These are phyloP conservation scores for Fusarium nisikadoi DNA, from an alignment of 2,329 filamentous ascomycete genomes.

Conservation along the genomic window DNA sequence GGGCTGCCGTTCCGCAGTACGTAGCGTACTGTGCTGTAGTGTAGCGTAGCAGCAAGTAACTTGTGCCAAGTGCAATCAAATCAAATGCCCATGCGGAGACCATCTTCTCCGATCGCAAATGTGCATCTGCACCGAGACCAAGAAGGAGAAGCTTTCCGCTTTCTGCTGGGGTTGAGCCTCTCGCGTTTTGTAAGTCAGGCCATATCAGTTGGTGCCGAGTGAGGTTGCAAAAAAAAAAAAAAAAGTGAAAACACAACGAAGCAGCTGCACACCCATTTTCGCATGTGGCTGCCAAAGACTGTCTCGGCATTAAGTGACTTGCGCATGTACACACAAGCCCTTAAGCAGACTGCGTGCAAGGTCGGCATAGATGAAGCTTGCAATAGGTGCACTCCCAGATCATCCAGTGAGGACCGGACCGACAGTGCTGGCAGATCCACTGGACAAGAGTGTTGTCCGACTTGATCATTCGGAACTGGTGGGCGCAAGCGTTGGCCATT, in stretches of 20 bases:
- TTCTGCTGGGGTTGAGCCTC: constrained; percentile 28
- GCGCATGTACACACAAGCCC: neutral
- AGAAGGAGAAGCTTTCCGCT: constrained; percentile 19
- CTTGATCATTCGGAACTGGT: constrained; percentile 74
- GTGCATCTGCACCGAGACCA: constrained; percentile 35
- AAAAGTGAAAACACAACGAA: neutral
- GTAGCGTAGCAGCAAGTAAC: constrained; percentile 1
- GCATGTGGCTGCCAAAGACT: constrained; percentile 31
- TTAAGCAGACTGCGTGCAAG: constrained; percentile 60
- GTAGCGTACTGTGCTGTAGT: neutral
- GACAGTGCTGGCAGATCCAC: constrained; percentile 73
- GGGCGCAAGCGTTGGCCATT: constrained; percentile 67
- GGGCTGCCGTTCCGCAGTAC: constrained; percentile 34
- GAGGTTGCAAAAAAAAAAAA: constrained; percentile 7
- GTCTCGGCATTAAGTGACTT: constrained; percentile 22
- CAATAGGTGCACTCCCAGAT: constrained; percentile 77
- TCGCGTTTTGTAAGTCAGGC: constrained; percentile 39
- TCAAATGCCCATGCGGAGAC: constrained; percentile 30
- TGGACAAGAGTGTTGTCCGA: constrained; percentile 72
- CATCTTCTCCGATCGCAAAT: constrained; percentile 26
- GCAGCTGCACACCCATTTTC: constrained; percentile 26
- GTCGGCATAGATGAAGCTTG: constrained; percentile 72
- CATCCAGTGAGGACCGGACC: constrained; percentile 72
- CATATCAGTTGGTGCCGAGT: constrained; percentile 21
- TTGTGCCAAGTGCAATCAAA: constrained; percentile 39